Percentiles rank a stretch among this genome's conserved stretches.
These are phyloP conservation scores for Boletus patriciae DNA, from an alignment of 768 basidiomycete genomes.

Conservation along the genomic window DNA sequence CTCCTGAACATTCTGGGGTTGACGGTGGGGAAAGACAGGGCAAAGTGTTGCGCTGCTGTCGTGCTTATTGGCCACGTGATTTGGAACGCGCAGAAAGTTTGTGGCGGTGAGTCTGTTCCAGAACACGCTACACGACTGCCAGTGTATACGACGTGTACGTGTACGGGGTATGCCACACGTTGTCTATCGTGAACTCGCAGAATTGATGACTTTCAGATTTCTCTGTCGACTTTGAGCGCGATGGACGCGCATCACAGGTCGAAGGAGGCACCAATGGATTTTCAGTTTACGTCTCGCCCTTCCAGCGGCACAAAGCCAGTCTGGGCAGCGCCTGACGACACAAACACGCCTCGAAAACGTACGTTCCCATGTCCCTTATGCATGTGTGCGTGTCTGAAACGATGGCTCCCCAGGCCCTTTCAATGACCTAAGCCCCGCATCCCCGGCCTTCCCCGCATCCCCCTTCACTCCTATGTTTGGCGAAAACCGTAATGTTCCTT, in stretches of 20 bases:
- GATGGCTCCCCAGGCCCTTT: constrained; percentile 40
- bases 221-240: constrained; percentile 1
- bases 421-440: constrained; percentile 42
- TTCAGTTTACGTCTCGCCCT: constrained; percentile 75
- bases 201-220: background rate
- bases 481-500: constrained; percentile 65
- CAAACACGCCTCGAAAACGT: constrained; percentile 70
- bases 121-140: constrained; percentile 8
- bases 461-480: constrained; percentile 56
- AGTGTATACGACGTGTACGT: constrained; percentile 11
- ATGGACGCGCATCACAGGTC: constrained; percentile 46
- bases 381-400: constrained; percentile 25
- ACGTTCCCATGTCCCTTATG: constrained; percentile 37
- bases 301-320: constrained; percentile 51
- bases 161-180: constrained; percentile 16
- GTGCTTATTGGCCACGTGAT: constrained; percentile 28
- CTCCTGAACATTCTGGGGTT: constrained; percentile 29
- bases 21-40: constrained; percentile 1
- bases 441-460: constrained; percentile 36
- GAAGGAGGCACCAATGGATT: constrained; percentile 88
- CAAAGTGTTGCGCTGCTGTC: no score
- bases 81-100: constrained; percentile 13
- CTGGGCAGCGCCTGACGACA: constrained; percentile 53
- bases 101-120: constrained; percentile 10
- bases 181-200: background rate